Conservation (phyloP, 78 protist species). For the Guillardia theta region DNA sequence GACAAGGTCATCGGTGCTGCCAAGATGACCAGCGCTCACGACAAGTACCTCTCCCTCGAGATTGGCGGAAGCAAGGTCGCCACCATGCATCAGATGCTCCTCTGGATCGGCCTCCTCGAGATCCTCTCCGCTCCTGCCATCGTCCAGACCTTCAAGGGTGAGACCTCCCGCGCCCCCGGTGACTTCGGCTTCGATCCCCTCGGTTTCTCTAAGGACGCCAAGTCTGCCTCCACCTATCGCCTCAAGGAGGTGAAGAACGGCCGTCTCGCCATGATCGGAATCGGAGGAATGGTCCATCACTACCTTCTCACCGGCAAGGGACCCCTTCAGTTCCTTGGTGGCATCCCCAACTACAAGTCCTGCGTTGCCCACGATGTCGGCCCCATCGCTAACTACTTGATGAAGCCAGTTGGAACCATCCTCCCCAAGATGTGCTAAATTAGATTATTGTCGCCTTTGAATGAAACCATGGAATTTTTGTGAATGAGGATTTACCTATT, state of each 20-base stretch:
- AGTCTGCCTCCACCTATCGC: background rate
- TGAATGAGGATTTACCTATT: too few relatives aligned
- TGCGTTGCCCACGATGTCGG: conserved; percentile 8
- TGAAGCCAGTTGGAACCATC: background rate
- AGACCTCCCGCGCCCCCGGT: conserved; percentile 8
- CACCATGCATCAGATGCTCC: conserved; percentile 9
- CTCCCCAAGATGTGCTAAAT: conserved; percentile 25
- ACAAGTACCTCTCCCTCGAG: background rate
- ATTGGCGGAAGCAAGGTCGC: background rate
- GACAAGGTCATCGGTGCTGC: background rate
- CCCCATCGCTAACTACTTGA: background rate
- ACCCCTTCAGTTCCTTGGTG: conserved; percentile 8
- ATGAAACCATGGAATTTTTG: too few relatives aligned
- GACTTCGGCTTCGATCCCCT: conserved; percentile 25
- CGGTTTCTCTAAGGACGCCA: background rate
- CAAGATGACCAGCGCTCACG: background rate
- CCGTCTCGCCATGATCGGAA: conserved; percentile 29
- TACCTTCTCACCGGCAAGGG: conserved; percentile 28
- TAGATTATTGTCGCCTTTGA: background rate
- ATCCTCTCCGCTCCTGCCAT: background rate
- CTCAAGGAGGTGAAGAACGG: conserved; percentile 33
- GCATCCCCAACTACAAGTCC: conserved; percentile 40
- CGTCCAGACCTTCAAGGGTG: background rate
- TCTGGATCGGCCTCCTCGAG: conserved; percentile 7
- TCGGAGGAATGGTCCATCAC: conserved; percentile 29